phyloP scores from a whole-genome alignment of 495 filamentous ascomycete genomes.

The Xylaria castorea region DNA sequence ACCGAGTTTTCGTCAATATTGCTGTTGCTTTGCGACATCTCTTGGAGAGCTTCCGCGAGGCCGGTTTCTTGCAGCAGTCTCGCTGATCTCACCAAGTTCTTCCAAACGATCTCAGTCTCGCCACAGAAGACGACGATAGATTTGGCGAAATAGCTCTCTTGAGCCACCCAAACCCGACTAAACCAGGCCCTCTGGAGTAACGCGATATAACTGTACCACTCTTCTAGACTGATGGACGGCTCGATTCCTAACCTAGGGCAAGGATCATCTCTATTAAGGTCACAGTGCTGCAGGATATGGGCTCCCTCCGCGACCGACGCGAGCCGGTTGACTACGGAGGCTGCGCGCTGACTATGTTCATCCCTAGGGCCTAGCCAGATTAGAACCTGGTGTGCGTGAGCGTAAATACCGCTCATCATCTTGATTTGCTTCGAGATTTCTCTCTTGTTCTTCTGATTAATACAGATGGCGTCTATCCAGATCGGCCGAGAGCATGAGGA shows the following conservation, averaged over 20 bases:
- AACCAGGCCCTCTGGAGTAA: neutral
- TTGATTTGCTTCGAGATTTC: neutral
- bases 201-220: neutral
- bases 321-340: neutral
- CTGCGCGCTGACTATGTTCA: neutral
- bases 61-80: neutral
- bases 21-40: neutral
- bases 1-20: neutral
- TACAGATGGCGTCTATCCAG: neutral
- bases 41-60: neutral
- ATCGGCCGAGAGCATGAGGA: neutral
- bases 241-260: neutral
- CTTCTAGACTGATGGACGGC: neutral
- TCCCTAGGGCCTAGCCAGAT: neutral
- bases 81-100: neutral
- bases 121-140: neutral
- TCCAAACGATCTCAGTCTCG: neutral
- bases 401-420: neutral
- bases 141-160: neutral
- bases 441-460: neutral
- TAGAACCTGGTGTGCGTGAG: neutral
- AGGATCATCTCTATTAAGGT: neutral
- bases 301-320: neutral
- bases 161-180: neutral
- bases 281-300: neutral